Evolutionary conservation across 805 yeast species (phyloP).

Genomic region (Barnettozyma botsteinii): DNA sequence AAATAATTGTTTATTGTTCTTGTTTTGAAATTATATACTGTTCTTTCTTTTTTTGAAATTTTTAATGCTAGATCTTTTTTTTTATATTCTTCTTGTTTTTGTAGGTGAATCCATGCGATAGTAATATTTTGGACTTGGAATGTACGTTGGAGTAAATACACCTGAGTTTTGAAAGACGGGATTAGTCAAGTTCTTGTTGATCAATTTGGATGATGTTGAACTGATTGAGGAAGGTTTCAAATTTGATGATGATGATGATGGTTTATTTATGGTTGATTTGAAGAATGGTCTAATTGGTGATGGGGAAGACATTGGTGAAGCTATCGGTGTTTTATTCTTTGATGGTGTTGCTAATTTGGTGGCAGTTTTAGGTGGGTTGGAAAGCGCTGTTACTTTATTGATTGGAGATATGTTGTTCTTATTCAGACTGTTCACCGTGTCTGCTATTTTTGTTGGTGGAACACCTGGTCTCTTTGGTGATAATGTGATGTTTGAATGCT

Average conservation of each 20-base stretch:
- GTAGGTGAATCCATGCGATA: slow-evolving; percentile 29
- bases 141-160: slow-evolving; percentile 23
- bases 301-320: slow-evolving; percentile 27
- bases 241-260: background rate
- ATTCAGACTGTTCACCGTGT: no score
- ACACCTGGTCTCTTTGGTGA: slow-evolving; percentile 14
- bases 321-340: slow-evolving; percentile 23
- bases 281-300: slow-evolving; percentile 17
- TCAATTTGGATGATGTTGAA: background rate
- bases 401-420: background rate
- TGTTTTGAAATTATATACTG: background rate
- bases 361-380: background rate
- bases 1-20: background rate
- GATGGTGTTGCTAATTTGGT: background rate
- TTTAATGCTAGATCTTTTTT: background rate
- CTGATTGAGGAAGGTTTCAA: no score
- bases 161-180: slow-evolving; percentile 1
- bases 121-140: slow-evolving; percentile 27
- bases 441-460: background rate
- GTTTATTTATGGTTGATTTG: slow-evolving; percentile 20
- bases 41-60: no score
- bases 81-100: slow-evolving; percentile 23
- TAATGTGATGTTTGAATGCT: slow-evolving; percentile 6
- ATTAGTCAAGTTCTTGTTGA: slow-evolving; percentile 1
- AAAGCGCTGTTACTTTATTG: background rate